Conservation (phyloP, 2,329 filamentous ascomycete genomes). For the Volutella citrinella region DNA sequence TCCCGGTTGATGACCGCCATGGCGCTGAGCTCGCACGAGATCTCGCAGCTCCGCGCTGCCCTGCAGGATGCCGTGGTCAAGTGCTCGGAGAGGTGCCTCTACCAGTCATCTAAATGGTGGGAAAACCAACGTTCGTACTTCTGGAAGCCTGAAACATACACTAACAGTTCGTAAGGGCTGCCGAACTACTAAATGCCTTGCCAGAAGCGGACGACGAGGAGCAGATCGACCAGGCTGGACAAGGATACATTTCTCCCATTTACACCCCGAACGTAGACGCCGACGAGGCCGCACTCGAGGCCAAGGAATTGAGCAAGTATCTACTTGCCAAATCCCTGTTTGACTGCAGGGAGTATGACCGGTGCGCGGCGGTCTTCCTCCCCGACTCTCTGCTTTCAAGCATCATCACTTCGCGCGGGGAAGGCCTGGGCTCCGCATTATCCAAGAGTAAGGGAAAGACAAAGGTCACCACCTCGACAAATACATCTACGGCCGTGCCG, state of each 20-base stretch:
- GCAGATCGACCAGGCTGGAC: slow-evolving; percentile 25
- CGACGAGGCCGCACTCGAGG: slow-evolving; percentile 72
- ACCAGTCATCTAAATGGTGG: slow-evolving; percentile 95
- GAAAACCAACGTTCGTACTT: slow-evolving; percentile 3
- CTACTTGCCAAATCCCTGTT: slow-evolving; percentile 92
- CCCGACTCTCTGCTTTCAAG: slow-evolving; percentile 75
- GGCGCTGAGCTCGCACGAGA: slow-evolving; percentile 54
- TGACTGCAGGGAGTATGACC: slow-evolving; percentile 91
- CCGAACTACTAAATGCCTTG: slow-evolving; percentile 86
- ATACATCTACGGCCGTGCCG: slow-evolving; percentile 19
- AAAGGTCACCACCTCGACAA: slow-evolving; percentile 22
- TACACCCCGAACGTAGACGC: slow-evolving; percentile 61
- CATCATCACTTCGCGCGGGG: slow-evolving; percentile 51
- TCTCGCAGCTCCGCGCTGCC: slow-evolving; percentile 65
- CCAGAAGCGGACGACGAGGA: slow-evolving; percentile 58
- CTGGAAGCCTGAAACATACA: background rate
- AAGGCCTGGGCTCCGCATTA: slow-evolving; percentile 32
- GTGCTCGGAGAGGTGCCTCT: slow-evolving; percentile 92
- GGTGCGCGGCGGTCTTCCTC: slow-evolving; percentile 85
- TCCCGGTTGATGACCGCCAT: too few species aligned
- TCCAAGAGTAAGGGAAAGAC: slow-evolving; percentile 63
- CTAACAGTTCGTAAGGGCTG: slow-evolving; percentile 63
- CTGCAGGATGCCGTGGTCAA: slow-evolving; percentile 84
- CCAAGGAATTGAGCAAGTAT: slow-evolving; percentile 76
- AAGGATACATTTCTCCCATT: slow-evolving; percentile 43